Base-by-base conservation (phyloP, 495 filamentous ascomycete genomes). In the Penicillium longicatenatum region DNA sequence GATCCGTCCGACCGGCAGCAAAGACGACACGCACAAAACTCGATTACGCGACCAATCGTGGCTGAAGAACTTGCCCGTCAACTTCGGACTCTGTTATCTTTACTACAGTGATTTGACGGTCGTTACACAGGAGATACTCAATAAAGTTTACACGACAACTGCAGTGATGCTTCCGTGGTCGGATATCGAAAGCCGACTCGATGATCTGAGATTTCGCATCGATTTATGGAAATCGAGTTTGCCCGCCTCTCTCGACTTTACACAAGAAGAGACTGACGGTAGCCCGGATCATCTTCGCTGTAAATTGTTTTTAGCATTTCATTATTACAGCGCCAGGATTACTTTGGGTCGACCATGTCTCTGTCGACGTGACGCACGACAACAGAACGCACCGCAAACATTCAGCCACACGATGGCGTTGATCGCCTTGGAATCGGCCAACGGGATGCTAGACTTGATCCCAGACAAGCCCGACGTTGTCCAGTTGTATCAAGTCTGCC, bases 311-410 rank as follows among this genome's bases (percentile, higher is more conserved):
- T 64, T 84, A 17, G 80, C 79, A 10, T 80, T 88, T 52, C 76
- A 80, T 45, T 87, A 83, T 60, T 77, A 84, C 63, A 83, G 82
- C 57, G 75, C 78, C 11, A 72, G 75, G 11, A 84, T 86, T 37
- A 76, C 86, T 10, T 73, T 85, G 19, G 81, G 81, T 41, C 82
- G 86, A 8, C 86, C 86, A 6, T 86, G 82, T 66, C 74, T 89
- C 8, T 88, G 84, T 55, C 76, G 80, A 7, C 70, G 82, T 11
- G 82, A 85, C 50, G 72, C 59, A 62, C 75, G 82, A 50, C 74
- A 69, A 43, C 55, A 51, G 4, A 55, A 45, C 6, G 46, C 68
- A 14, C 19, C 56, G 19, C 59, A 64, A 20, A 71, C 73, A 16
- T 87, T 87, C 61, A 85, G 84, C 57, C 78, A 80, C 44, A 70